Evolutionary conservation across 192 early-diverging fungal genomes (phyloP).

Genomic region (Phycomyces blakesleeanus): DNA sequence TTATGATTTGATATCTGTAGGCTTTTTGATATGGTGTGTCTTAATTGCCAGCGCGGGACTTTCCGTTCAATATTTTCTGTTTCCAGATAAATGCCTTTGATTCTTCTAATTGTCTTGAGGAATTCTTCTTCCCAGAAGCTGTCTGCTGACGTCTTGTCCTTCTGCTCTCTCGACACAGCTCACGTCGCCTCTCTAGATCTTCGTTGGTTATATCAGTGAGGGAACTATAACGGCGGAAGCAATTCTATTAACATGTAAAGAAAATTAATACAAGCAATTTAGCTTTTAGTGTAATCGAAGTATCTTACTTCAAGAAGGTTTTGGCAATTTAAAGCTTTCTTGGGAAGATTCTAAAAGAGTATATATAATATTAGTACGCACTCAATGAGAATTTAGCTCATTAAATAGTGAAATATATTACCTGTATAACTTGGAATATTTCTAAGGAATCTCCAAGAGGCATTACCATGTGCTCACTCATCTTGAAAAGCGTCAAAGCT

Average conservation of each 20-base stretch:
- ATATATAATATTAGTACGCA: no score
- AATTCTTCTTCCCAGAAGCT: not conserved
- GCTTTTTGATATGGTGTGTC: no score
- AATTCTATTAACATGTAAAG: constrained; percentile 49
- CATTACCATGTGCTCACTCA: constrained; percentile 62
- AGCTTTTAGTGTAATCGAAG: constrained; percentile 49
- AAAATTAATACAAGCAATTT: constrained; percentile 48
- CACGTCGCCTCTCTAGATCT: constrained; percentile 33
- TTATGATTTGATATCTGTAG: no score
- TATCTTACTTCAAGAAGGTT: constrained; percentile 23
- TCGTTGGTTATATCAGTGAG: constrained; percentile 26
- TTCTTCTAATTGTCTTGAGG: no score
- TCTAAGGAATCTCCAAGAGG: constrained; percentile 54
- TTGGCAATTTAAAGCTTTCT: not conserved
- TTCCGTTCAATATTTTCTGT: no score
- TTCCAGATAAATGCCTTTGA: no score
- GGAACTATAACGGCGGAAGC: constrained; percentile 21
- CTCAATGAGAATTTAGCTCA: not conserved
- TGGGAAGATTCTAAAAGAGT: not conserved
- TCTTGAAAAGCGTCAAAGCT: constrained; percentile 65
- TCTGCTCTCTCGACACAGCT: constrained; percentile 31
- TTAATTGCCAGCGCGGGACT: no score
- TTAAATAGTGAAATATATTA: constrained; percentile 7
- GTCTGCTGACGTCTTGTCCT: constrained; percentile 21
- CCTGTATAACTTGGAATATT: constrained; percentile 57